Evolutionary conservation across 257 asterid species (phyloP), one percentile per base, ranked within the genome.

Genomic region (Fraxinus excelsior): DNA sequence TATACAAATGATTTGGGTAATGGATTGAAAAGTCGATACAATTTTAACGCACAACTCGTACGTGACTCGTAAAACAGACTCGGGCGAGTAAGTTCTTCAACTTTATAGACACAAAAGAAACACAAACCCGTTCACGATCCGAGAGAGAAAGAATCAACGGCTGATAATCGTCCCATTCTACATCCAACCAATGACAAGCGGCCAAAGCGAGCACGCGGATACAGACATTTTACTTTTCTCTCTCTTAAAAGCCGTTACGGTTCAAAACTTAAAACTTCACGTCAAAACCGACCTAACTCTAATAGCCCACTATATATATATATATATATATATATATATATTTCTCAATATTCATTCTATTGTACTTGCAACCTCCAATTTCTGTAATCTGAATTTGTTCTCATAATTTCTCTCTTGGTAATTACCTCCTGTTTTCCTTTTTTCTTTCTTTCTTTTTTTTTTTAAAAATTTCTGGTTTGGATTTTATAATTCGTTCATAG

Each of bases 81-180:
- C 84, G 32, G 56, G 28, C 29, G 86, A 86, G 85, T 80, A 84
- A 26, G 42, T 19, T 16, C 11, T 23, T 12, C 16, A 58, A 60
- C 44, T 35, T 18, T 10, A 70, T 60, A 77, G 82, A 80, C 21
- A 84, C 88, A 84, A 26, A 82, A 87, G 82, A 87, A 89, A 76
- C 92, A 89, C 92, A 87, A 76, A 82, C 72, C 46, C 85, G 85
- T 26, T 23, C n/a, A 2, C 60, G 56, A 86, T 84, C 92, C 90
- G 82, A 64, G 85, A 68, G 42, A 76, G 3, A 0, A 32, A 31
- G 68, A 21, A 11, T 5, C 4, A 80, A 42, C 85, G 76, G 85
- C 82, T 83, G 79, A 42, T 6, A 80, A 42, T 73, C 82, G 69
- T 66, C 7, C 25, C 4, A 9, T 28, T 1, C 3, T 1, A 23